phyloP scores from a whole-genome alignment of 371 early-diverging fungal species.

The Lichtheimia ramosa region DNA sequence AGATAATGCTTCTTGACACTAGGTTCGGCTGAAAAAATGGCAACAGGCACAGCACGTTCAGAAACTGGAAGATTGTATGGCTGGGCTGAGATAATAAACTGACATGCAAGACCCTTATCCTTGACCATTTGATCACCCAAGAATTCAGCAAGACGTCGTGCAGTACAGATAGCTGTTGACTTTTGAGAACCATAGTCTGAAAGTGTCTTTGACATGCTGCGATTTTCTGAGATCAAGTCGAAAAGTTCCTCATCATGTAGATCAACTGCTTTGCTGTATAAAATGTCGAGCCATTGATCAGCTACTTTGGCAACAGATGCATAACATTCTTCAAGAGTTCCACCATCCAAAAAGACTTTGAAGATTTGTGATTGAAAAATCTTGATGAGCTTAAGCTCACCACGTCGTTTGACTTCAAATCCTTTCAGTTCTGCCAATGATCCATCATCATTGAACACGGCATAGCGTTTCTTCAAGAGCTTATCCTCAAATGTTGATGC shows the following conservation, averaged over 20 bases:
- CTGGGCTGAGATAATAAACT: conserved; percentile 92
- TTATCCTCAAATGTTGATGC: conserved; percentile 97
- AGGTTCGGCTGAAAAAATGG: conserved; percentile 91
- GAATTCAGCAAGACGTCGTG: conserved; percentile 96
- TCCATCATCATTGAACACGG: conserved; percentile 97
- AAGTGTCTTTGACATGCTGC: conserved; percentile 95
- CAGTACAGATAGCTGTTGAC: conserved; percentile 95
- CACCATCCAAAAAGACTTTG: conserved; percentile 89
- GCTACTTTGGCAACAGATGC: conserved; percentile 86
- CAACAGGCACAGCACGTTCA: conserved; percentile 96
- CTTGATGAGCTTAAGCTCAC: conserved; percentile 99
- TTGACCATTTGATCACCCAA: conserved; percentile 98
- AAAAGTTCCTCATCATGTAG: conserved; percentile 93
- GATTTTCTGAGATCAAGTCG: conserved; percentile 97
- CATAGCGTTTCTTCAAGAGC: conserved; percentile 98
- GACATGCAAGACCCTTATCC: conserved; percentile 96
- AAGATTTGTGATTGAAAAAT: conserved; percentile 98
- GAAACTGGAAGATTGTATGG: conserved; percentile 92
- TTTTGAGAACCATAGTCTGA: conserved; percentile 94
- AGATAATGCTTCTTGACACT: conserved; percentile 83
- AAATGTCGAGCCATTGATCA: conserved; percentile 96
- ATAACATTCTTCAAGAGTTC: conserved; percentile 92
- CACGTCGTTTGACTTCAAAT: conserved; percentile 99
- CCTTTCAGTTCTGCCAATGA: conserved; percentile 98
- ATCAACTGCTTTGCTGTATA: conserved; percentile 85